Evolutionary conservation across 2,329 filamentous ascomycete species (phyloP).

Genomic region (Coniochaeta prunicola): DNA sequence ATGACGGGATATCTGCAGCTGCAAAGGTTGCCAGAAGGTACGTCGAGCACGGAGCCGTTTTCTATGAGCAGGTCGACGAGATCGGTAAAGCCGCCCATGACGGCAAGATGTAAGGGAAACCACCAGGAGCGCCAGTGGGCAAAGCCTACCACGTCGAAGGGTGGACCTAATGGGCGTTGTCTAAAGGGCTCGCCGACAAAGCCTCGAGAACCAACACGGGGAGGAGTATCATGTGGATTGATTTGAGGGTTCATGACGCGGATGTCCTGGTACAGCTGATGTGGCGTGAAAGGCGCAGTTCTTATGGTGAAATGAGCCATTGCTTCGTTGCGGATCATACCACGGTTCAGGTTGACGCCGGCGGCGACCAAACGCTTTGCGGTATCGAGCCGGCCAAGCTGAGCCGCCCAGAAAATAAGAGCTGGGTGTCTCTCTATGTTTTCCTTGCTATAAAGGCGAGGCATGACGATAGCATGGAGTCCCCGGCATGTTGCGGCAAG

Average conservation of each 20-base stretch:
- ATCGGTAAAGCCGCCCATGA: not conserved
- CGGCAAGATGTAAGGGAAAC: not conserved
- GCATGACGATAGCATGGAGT: constrained; percentile 4
- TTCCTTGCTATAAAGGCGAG: constrained; percentile 3
- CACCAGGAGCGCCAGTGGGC: not conserved
- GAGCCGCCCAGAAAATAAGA: constrained; percentile 6
- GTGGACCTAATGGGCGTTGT: not conserved
- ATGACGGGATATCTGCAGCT: constrained; percentile 1
- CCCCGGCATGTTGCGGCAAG: constrained; percentile 5
- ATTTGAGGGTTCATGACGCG: not conserved
- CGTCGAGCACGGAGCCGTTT: not conserved
- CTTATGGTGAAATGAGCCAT: not conserved
- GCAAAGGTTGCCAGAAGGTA: constrained; percentile 4
- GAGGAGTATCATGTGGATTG: not conserved
- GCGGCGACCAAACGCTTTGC: constrained; percentile 2
- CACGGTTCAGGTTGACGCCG: not conserved
- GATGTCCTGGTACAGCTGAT: constrained; percentile 1
- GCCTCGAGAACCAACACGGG: not conserved
- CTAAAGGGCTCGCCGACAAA: constrained; percentile 1
- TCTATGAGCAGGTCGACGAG: not conserved
- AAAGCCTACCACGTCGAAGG: not conserved
- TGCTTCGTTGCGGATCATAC: constrained; percentile 2
- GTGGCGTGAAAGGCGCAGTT: not conserved
- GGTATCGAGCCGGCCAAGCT: constrained; percentile 1
- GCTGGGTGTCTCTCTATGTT: not conserved